A percentile compares a stretch with the other conserved stretches of the same genome.
These are phyloP conservation scores for Filosporella fistucella DNA, from an alignment of 495 filamentous ascomycete genomes.

Conservation along the genomic window DNA sequence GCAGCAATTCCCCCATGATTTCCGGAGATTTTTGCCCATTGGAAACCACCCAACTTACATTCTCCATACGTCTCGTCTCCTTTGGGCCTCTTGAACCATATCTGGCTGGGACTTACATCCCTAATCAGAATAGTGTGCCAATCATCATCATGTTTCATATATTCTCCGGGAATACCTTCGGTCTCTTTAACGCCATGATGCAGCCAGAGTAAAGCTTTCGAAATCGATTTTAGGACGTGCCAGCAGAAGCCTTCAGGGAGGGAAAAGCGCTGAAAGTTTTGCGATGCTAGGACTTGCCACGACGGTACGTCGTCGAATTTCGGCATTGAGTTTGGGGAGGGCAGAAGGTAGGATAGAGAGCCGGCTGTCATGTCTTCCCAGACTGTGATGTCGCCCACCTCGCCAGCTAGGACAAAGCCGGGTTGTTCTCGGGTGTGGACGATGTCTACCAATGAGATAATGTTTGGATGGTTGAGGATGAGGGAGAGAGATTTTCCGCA, in stretches of 20 bases:
- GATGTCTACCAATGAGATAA: constrained; percentile 23
- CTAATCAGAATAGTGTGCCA: constrained; percentile 43
- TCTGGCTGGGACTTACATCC: constrained; percentile 33
- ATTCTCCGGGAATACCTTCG: constrained; percentile 15
- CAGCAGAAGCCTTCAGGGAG: constrained; percentile 22
- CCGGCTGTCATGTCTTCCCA: constrained; percentile 25
- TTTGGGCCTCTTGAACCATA: constrained; percentile 38
- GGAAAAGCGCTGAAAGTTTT: constrained; percentile 18
- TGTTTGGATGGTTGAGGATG: constrained; percentile 24
- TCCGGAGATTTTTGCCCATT: constrained; percentile 27
- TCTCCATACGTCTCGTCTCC: constrained; percentile 40
- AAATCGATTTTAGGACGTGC: constrained; percentile 20
- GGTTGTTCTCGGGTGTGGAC: neutral
- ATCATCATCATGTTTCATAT: constrained; percentile 23
- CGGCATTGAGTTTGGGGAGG: constrained; percentile 4
- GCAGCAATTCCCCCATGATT: constrained; percentile 19
- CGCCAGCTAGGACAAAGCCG: constrained; percentile 1
- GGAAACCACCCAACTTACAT: constrained; percentile 44
- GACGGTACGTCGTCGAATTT: constrained; percentile 1
- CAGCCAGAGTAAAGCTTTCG: constrained; percentile 19
- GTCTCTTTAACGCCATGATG: constrained; percentile 24
- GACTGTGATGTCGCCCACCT: constrained; percentile 13
- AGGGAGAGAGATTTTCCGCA: constrained; percentile 9
- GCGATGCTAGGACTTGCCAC: constrained; percentile 13
- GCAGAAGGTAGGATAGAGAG: constrained; percentile 15